Conservation (phyloP, 2,329 filamentous ascomycete genomes). For the Emydomyces testavorans region DNA sequence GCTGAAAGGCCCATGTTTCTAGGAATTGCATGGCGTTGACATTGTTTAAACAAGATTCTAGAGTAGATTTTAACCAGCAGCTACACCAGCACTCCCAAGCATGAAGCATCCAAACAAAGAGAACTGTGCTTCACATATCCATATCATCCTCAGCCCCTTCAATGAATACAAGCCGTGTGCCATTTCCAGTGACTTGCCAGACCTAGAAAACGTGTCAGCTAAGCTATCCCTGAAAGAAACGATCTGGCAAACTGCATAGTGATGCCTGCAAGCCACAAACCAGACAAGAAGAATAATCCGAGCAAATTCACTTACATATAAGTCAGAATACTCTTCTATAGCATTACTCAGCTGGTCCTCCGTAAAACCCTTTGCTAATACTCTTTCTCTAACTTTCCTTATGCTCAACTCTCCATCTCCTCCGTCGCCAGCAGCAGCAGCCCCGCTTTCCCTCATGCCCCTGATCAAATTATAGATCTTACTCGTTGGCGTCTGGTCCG, state of each 20-base stretch:
- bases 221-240: background rate
- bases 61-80: too few species aligned
- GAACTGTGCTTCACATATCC: conserved; percentile 27
- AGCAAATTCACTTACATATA: conserved; percentile 61
- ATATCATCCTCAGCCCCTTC: conserved; percentile 47
- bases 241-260: conserved; percentile 35
- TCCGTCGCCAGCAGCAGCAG: conserved; percentile 65
- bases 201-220: conserved; percentile 40
- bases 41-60: too few species aligned
- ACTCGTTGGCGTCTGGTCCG: conserved; percentile 67
- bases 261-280: conserved; percentile 17
- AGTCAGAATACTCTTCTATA: conserved; percentile 74
- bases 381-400: conserved; percentile 76
- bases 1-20: too few species aligned
- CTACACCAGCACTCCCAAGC: background rate
- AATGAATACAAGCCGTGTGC: conserved; percentile 60
- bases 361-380: conserved; percentile 93
- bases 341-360: conserved; percentile 80
- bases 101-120: background rate
- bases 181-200: conserved; percentile 65
- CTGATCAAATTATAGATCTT: conserved; percentile 94
- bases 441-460: conserved; percentile 72
- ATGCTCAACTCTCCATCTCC: conserved; percentile 67
- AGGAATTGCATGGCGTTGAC: too few species aligned
- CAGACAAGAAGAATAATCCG: conserved; percentile 1